These are phyloP conservation scores for Suillus spraguei DNA, from an alignment of 768 basidiomycete genomes.

Conservation along the genomic window DNA sequence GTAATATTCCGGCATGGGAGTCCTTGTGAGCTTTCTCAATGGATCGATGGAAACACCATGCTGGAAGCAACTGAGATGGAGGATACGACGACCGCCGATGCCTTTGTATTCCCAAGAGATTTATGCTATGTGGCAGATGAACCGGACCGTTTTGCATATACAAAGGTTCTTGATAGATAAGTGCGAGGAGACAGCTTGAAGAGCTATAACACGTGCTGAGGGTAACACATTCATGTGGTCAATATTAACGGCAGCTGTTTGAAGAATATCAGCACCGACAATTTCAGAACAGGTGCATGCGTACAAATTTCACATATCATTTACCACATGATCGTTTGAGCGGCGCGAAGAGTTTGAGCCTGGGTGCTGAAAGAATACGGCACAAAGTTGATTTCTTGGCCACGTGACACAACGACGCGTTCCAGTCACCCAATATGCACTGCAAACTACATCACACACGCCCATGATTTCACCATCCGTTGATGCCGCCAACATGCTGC, in stretches of 20 bases:
- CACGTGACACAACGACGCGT: slow-evolving; percentile 28
- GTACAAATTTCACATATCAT: background rate
- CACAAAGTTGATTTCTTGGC: slow-evolving; percentile 22
- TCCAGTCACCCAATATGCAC: background rate
- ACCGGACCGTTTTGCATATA: background rate
- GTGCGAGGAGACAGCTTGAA: background rate
- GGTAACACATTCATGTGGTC: background rate
- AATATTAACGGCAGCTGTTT: background rate
- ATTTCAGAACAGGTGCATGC: background rate
- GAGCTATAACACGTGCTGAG: background rate
- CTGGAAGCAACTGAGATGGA: background rate
- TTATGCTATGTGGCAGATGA: background rate
- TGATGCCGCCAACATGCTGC: background rate
- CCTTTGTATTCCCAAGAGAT: background rate
- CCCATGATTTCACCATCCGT: background rate
- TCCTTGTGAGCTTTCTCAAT: background rate
- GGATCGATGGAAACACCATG: background rate
- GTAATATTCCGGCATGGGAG: background rate
- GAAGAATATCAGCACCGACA: background rate
- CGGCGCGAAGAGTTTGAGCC: no score
- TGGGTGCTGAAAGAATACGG: no score
- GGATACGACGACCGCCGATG: background rate
- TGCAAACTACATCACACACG: background rate
- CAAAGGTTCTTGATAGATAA: background rate
- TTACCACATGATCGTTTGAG: background rate